These are phyloP conservation scores for Sphaceloma murrayae DNA, from an alignment of 2,329 filamentous ascomycete genomes.

Conservation along the genomic window DNA sequence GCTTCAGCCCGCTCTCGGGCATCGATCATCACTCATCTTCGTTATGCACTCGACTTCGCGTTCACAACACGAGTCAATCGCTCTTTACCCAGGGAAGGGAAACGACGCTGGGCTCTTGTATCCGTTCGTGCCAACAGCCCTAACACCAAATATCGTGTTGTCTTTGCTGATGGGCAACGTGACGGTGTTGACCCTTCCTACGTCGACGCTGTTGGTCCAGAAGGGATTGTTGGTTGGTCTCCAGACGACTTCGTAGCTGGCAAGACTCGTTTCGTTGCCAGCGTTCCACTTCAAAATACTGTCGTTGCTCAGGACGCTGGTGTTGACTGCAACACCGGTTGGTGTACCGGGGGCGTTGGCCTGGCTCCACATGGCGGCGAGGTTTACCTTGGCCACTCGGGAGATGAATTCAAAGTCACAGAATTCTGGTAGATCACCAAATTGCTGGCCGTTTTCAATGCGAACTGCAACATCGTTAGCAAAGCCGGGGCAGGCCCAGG, in stretches of 20 bases:
- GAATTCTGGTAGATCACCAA: slow-evolving; percentile 48
- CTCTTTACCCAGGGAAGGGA: slow-evolving; percentile 1
- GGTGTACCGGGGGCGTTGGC: slow-evolving; percentile 44
- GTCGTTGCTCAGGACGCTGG: slow-evolving; percentile 37
- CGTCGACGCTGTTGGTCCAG: slow-evolving; percentile 29
- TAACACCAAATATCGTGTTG: slow-evolving; percentile 48
- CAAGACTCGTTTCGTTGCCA: slow-evolving; percentile 34
- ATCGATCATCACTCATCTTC: too few species aligned
- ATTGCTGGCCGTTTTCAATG: slow-evolving; percentile 42
- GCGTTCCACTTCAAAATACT: slow-evolving; percentile 42
- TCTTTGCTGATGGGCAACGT: slow-evolving; percentile 47
- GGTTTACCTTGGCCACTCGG: slow-evolving; percentile 47
- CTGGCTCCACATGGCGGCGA: slow-evolving; percentile 46
- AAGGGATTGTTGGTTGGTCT: slow-evolving; percentile 41
- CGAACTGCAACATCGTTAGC: too few species aligned
- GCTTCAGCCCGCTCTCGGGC: too few species aligned
- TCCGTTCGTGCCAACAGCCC: slow-evolving; percentile 43
- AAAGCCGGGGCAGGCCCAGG: too few species aligned
- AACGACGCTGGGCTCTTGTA: slow-evolving; percentile 22
- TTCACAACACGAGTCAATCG: not conserved
- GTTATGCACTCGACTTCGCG: too few species aligned
- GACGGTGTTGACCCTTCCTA: slow-evolving; percentile 39
- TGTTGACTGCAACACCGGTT: slow-evolving; percentile 42
- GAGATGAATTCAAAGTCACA: slow-evolving; percentile 48
- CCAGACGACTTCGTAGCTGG: slow-evolving; percentile 49